A percentile compares a stretch with the other conserved stretches of the same genome.
These are phyloP conservation scores for Ceratopteris richardii DNA, from an alignment of 75 land plant genomes.

Conservation along the genomic window DNA sequence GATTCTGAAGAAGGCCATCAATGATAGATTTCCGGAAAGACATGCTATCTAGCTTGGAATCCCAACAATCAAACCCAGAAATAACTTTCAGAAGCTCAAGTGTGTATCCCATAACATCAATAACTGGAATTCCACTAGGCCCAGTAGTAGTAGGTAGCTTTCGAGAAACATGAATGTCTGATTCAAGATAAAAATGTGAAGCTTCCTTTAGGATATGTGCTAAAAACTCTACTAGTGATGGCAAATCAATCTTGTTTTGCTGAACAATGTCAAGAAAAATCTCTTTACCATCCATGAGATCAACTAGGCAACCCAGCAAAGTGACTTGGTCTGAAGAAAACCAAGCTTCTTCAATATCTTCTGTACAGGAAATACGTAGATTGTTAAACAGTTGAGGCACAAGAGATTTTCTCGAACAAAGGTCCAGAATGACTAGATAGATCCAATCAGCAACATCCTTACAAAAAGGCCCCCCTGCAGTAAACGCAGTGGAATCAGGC, in stretches of 20 bases:
- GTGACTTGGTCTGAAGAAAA: neutral
- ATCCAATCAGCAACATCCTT: constrained; percentile 8
- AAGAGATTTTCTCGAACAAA: constrained; percentile 6
- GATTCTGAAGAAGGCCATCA: constrained; percentile 24
- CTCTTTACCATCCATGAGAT: neutral
- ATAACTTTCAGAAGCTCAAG: constrained; percentile 53
- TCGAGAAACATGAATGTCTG: constrained; percentile 6
- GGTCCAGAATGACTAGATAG: constrained; percentile 5
- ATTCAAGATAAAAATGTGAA: neutral
- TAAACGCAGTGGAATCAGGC: too few species aligned
- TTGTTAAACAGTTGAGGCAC: constrained; percentile 7
- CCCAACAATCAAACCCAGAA: constrained; percentile 30
- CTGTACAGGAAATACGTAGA: neutral
- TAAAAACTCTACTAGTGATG: neutral
- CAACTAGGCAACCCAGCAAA: constrained; percentile 4
- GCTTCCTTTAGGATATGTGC: neutral
- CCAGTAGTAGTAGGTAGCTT: neutral
- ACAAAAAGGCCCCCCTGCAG: neutral
- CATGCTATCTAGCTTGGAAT: neutral
- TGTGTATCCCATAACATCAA: constrained; percentile 62
- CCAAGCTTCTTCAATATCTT: neutral
- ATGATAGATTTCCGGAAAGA: constrained; percentile 6
- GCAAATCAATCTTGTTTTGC: neutral
- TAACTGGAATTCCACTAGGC: constrained; percentile 22
- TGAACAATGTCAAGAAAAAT: neutral